Base-by-base conservation (phyloP, 2,329 filamentous ascomycete genomes). In the Didymella glomerata region DNA sequence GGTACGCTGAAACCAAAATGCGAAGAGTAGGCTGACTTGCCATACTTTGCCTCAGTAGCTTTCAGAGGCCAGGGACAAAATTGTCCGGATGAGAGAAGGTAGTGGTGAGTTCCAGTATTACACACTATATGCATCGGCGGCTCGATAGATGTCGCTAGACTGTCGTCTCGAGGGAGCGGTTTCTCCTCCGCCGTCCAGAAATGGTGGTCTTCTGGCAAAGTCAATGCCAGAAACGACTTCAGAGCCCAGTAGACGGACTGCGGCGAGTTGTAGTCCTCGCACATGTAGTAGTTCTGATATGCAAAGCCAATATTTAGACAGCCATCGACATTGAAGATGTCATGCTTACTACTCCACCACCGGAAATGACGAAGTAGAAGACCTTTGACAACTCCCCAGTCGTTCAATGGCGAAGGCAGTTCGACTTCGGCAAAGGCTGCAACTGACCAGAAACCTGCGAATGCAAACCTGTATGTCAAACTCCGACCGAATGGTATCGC, bases 211-310 rank as follows among this genome's bases (percentile, higher is more conserved):
- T 65, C 60, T 0, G 72, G 60, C 0, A 85, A 55, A 0, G 72
- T 75, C 0, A 84, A 68, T 0, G 76, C 77, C 0, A 84, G 70
- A 3, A 86, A 78, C 0, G 80, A 79, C 56, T 86, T 86, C 22
- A 85, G 69, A 8, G 78, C 80, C 84, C 84, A 86, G 64, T 85
- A 86, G 0, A 79, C 76, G 0, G 83, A 85, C 59, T 86, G 84
- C 0, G 84, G 83, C 1, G 84, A 86, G 65, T 86, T 86, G 68
- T 86, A 86, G 61, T 85, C 81, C 65, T 86, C 84, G 34, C 76
- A 75, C 78, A 86, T 79, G 63, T 81, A 85, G 80, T 84, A 84
- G 61, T 85, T 85, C 10, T 77, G 77, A 36, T 78, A 80, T 1
- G 74, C 65, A 49, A 77, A 81, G 11, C 78, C 83, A 34, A 85